phyloP scores from a whole-genome alignment of 257 asterid species.

The Nicotiana tabacum region DNA sequence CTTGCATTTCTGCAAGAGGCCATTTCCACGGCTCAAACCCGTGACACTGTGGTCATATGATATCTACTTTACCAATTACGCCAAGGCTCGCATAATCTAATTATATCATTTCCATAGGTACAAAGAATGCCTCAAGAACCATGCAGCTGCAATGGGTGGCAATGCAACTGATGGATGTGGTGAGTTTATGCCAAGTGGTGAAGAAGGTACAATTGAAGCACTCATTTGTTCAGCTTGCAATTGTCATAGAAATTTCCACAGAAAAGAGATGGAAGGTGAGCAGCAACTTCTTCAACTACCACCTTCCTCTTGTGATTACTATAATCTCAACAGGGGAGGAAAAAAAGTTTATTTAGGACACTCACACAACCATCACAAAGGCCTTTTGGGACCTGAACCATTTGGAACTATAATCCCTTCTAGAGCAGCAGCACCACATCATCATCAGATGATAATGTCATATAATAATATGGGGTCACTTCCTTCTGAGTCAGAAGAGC shows the following conservation, averaged over 20 bases:
- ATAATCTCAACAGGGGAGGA: conserved; percentile 31
- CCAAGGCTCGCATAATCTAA: not conserved
- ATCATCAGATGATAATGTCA: conserved; percentile 61
- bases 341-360: conserved; percentile 46
- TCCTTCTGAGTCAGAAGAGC: conserved; percentile 53
- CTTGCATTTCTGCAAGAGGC: too few species aligned
- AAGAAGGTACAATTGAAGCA: conserved; percentile 69
- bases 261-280: conserved; percentile 69
- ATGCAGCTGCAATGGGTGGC: conserved; percentile 92
- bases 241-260: conserved; percentile 89
- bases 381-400: conserved; percentile 29
- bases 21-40: too few species aligned
- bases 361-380: conserved; percentile 10
- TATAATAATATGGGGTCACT: conserved; percentile 39
- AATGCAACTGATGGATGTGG: conserved; percentile 93
- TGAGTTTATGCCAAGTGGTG: conserved; percentile 91
- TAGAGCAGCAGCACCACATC: conserved; percentile 29
- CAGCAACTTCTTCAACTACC: not conserved
- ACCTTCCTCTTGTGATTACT: conserved; percentile 25
- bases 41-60: fast-evolving
- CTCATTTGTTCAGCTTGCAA: conserved; percentile 82
- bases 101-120: conserved; percentile 18
- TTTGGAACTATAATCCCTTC: conserved; percentile 23
- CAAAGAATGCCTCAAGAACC: conserved; percentile 84
- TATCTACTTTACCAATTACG: too few species aligned